Base-by-base conservation (phyloP, 2,329 filamentous ascomycete species). In the Amauroascus niger region DNA sequence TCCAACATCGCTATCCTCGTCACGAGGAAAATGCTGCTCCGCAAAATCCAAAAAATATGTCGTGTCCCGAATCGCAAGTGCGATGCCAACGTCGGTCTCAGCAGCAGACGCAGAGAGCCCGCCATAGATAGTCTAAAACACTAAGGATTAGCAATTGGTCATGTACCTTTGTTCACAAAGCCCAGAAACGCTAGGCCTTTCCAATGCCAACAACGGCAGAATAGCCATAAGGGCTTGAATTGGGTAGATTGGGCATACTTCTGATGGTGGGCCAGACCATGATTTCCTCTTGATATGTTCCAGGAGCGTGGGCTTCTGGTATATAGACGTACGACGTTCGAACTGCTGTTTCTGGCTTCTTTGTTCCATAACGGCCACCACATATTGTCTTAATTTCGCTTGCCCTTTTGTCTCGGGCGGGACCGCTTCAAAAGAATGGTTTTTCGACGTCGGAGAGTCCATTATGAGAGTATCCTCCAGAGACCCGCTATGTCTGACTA, bases 41-140 rank as follows among this genome's bases (percentile, higher is more conserved):
- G 79, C 79, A 63, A 85, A 89, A 65, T 90, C 86, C 43, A 87
- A 74, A 20, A 86, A 79, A 64, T 90, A 90, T 3, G 83, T 83
- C 5, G 81, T 80, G 64, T 90, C 86, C 58, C 88, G 85, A 57
- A 86, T 78, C 3, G 84, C 84, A 47, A 89, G 72, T 13, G 83
- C 82, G 22, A 87, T 74, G 4, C 79, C 76, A 9, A 81, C 74
- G 1, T 75, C 75, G 49, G 73, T 71, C 37, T 68, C 58, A 4
- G 69, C 62, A 2, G 63, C 60, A 24, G 70, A 65, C 5, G 59
- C 62, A 0, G 71, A 68, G 26, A 74, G 61, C 16, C 71, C 72
- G 26, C 65, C 70, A 55, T 74, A 74, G 37, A 73, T 69, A 13
- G 63, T 69, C 64, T 73, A 60, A 56, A n/a, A 39, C 11, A 22